These are phyloP conservation scores for Cryptococcus amylolentus DNA, from an alignment of 1,284 basidiomycete genomes.

Conservation along the genomic window DNA sequence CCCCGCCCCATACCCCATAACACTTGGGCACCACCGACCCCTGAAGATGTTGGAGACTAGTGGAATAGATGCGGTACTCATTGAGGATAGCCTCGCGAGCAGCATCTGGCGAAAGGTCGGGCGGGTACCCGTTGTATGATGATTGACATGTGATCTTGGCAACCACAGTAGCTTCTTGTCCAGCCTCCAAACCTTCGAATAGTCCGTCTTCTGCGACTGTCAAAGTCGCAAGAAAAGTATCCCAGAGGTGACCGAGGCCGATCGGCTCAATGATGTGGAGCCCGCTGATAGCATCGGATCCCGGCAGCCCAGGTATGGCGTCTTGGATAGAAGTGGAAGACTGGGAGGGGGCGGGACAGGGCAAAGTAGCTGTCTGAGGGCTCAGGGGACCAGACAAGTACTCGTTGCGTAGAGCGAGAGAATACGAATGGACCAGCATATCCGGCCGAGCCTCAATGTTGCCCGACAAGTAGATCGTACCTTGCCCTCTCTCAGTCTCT, in stretches of 20 bases:
- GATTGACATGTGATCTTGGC: neutral
- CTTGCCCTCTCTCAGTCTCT: too few relatives aligned
- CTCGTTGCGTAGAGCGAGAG: too few relatives aligned
- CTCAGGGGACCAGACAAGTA: too few relatives aligned
- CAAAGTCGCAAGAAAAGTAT: neutral
- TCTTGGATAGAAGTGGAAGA: too few relatives aligned
- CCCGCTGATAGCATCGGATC: neutral
- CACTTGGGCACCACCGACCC: neutral
- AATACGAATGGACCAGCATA: too few relatives aligned
- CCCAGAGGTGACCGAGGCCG: neutral
- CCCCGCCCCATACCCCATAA: neutral
- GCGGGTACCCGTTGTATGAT: neutral
- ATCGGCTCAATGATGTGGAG: neutral
- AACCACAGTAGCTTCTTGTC: neutral
- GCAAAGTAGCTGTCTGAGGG: too few relatives aligned
- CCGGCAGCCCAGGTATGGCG: too few relatives aligned
- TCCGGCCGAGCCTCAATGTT: neutral
- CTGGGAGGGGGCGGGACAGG: too few relatives aligned
- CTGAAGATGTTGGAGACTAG: neutral
- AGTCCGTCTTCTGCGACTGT: neutral
- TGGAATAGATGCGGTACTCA: neutral
- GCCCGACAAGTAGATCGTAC: neutral
- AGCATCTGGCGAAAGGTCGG: neutral
- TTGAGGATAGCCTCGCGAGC: neutral
- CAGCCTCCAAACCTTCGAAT: neutral